phyloP scores from a whole-genome alignment of 257 asterid genomes.

The Plantago major region DNA sequence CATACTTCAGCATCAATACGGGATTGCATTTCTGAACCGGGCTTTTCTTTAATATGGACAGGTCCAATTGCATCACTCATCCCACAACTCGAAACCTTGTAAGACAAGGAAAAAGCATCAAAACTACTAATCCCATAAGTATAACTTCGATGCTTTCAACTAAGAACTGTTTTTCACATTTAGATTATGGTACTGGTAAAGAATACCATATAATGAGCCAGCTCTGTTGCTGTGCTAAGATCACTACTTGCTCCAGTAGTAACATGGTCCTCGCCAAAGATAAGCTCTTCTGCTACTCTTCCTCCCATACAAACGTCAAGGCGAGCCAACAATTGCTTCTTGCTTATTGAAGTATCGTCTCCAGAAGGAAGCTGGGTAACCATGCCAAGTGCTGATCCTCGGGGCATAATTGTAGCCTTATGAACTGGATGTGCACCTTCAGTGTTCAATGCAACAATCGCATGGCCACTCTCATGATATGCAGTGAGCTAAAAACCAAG shows the following conservation, averaged over 20 bases:
- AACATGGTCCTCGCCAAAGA: constrained; percentile 78
- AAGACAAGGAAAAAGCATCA: constrained; percentile 7
- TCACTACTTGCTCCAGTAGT: constrained; percentile 98
- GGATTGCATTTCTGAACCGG: constrained; percentile 94
- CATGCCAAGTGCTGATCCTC: constrained; percentile 96
- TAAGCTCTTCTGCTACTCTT: constrained; percentile 93
- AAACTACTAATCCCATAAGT: neutral
- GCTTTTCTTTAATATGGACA: constrained; percentile 82
- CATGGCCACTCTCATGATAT: constrained; percentile 96
- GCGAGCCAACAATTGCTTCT: constrained; percentile 90
- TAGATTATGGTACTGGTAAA: neutral
- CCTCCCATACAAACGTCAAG: constrained; percentile 99
- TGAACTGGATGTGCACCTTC: constrained; percentile 98
- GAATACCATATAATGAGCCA: constrained; percentile 87
- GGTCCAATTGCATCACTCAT: constrained; percentile 97
- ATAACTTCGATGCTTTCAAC: neutral
- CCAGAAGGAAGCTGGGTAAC: constrained; percentile 94
- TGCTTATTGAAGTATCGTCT: constrained; percentile 93
- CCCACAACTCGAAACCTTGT: constrained; percentile 80
- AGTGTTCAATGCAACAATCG: constrained; percentile 89
- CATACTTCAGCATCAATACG: constrained; percentile 93
- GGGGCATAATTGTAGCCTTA: constrained; percentile 93
- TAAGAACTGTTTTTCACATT: neutral
- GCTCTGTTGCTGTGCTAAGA: constrained; percentile 82
- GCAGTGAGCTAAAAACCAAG: constrained; percentile 75